Percentiles rank a stretch among this genome's conserved stretches.
phyloP scores from a whole-genome alignment of 306 rosid genomes.

The Trichosanthes cucumerina region DNA sequence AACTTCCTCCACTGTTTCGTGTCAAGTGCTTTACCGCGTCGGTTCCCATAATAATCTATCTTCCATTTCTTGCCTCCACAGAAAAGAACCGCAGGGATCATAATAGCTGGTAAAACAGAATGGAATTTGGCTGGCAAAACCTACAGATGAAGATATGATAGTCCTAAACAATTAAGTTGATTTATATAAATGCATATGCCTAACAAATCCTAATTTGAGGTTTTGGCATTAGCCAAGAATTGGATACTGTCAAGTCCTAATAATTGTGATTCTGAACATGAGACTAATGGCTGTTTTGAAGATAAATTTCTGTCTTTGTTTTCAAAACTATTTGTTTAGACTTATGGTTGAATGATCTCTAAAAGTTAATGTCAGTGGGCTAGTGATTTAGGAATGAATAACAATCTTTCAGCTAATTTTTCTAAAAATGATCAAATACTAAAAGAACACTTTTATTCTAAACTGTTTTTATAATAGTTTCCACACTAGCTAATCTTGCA shows the following conservation, averaged over 20 bases:
- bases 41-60: constrained; percentile 21
- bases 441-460: background rate
- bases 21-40: background rate
- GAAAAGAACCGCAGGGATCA: constrained; percentile 21
- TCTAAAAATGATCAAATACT: background rate
- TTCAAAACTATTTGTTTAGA: background rate
- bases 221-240: background rate
- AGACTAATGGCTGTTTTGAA: background rate
- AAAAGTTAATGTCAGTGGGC: background rate
- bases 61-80: constrained; percentile 32
- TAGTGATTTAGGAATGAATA: background rate
- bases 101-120: constrained; percentile 20
- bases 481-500: background rate
- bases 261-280: background rate
- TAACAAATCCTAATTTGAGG: background rate
- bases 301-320: background rate
- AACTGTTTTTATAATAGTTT: background rate
- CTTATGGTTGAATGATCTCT: background rate
- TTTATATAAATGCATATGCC: background rate
- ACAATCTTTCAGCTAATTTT: background rate
- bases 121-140: background rate
- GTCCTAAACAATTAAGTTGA: background rate
- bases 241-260: background rate
- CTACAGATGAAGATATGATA: constrained; percentile 19
- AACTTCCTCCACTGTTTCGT: constrained; percentile 29